Evolutionary conservation across 1,139 yeast genomes (phyloP), one percentile per base, ranked within the genome.

Genomic region (Tardiomyces depauwii): DNA sequence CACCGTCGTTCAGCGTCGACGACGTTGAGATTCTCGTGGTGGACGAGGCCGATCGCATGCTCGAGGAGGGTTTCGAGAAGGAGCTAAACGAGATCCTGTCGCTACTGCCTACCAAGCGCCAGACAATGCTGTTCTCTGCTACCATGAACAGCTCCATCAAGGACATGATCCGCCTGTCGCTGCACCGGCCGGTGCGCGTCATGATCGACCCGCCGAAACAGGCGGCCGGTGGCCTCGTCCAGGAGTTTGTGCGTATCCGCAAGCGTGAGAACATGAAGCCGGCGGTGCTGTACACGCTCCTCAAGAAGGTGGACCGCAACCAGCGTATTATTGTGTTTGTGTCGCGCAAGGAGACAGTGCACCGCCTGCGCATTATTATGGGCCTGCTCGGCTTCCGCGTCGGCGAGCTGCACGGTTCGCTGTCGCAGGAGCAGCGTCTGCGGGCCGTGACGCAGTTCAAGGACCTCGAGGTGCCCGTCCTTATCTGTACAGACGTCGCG

Each of bases 31-130:
- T 93, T 49, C 72, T 91, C 59, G 94, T 93, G 30, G 77, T 91
- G 56, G 98, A 93, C 70, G 97, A 88, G 71, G 99, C 98, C 48
- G 99, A 93, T 72, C 80, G 99, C 70, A 91, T 91, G 98, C 74
- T 91, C 56, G 99, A 91, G 63, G 98, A 91, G 67, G 98, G 98
- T 58, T 91, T 91, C 77, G 96, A 89, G 64, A 88, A 80, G 45
- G 98, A 91, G 67, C 71, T 91, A 57, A 82, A 88, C 10, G 98
- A 91, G 62, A 89, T 91, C 50, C 74, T 93, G 64, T 76, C 85
- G 23, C 71, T 89, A 49, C 74, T 93, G 56, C 98, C 99, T 36
- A 76, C 80, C 47, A 86, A 86, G 65, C 79, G 98, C 63, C 99
- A 91, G 67, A 89, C 97, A 0, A 70, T 93, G 67, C 71, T 91